Evolutionary conservation across 495 filamentous ascomycete genomes (phyloP).

Genomic region (Neurospora pannonica): DNA sequence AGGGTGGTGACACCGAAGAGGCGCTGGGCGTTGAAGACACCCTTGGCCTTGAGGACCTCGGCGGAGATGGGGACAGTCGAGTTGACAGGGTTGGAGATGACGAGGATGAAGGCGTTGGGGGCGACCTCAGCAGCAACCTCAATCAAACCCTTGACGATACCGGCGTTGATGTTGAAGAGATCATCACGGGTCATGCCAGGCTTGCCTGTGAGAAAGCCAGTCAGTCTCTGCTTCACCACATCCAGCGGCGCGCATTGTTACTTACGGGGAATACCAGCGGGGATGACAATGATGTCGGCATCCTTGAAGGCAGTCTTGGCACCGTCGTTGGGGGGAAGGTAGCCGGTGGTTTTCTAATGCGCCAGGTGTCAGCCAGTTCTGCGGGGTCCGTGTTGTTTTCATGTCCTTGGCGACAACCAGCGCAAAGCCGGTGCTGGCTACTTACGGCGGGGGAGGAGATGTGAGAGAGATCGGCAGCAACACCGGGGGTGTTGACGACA

Average conservation of each 20-base stretch:
- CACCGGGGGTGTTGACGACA: constrained; percentile 97
- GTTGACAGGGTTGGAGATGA: constrained; percentile 99
- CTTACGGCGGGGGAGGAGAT: constrained; percentile 89
- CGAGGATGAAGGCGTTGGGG: constrained; percentile 85
- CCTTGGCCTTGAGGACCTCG: constrained; percentile 85
- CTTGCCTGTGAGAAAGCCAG: constrained; percentile 56
- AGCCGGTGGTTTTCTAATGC: constrained; percentile 77
- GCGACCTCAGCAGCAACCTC: constrained; percentile 75
- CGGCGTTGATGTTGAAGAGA: constrained; percentile 97
- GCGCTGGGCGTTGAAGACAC: constrained; percentile 85
- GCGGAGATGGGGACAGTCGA: constrained; percentile 96
- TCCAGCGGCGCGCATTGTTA: constrained; percentile 7
- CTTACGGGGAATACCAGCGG: constrained; percentile 94
- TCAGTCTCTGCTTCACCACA: constrained; percentile 6
- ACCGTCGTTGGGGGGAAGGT: constrained; percentile 82
- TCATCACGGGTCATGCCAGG: constrained; percentile 99
- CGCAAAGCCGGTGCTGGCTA: constrained; percentile 9
- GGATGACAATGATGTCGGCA: constrained; percentile 91
- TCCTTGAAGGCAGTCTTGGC: constrained; percentile 79
- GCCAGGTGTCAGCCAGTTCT: constrained; percentile 20
- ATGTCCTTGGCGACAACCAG: neutral
- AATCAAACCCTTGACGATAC: constrained; percentile 81
- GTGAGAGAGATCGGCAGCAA: constrained; percentile 91
- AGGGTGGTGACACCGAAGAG: constrained; percentile 97
- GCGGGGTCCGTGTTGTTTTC: neutral